Evolutionary conservation across 2,329 filamentous ascomycete genomes (phyloP), one percentile per base, ranked within the genome.

Genomic region (Pseudogymnoascus sp.): DNA sequence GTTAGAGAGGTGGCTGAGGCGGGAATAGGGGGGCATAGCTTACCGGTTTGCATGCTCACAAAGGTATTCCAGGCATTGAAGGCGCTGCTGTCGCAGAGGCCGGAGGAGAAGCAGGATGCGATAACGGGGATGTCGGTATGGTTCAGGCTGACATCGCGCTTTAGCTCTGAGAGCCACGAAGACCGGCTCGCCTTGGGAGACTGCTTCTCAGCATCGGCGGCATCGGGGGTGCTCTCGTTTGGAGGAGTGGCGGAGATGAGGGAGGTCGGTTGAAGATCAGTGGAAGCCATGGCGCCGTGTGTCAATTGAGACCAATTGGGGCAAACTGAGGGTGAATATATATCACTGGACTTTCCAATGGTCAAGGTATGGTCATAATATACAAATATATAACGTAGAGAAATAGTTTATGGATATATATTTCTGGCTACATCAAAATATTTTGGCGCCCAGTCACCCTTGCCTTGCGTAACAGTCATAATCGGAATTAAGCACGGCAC

Each of bases 31-130:
- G 12, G 30, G 1, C 32, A 12, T 32, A 32, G 9, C 67, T 58
- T 68, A 78, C 77, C 78, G 22, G 79, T 81, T 66, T 81, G 79
- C 79, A 81, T 81, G 16, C 74, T 75, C 32, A 79, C 77, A 62
- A 81, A 81, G 59, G 76, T 77, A 22, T 70, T 73, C 72, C 75
- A 80, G 59, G 77, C 77, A 66, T 76, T 76, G 67, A 79, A 80
- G 2, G 74, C 71, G 37, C 74, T 75, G 41, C 74, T 76, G 65
- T 81, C 78, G 41, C 78, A 74, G 20, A 80, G 67, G 7, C 78
- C 78, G 2, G 76, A 76, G 11, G 76, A 74, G 32, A 78, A 73
- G 61, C 75, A 78, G 59, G 75, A 78, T 12, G 73, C 71, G 30
- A 79, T 69, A 6, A 77, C 68, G 2, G 72, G 70, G 6, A 74